Evolutionary conservation across 2,329 filamentous ascomycete genomes (phyloP), one percentile per base, ranked within the genome.

Genomic region (Cercospora sp.): DNA sequence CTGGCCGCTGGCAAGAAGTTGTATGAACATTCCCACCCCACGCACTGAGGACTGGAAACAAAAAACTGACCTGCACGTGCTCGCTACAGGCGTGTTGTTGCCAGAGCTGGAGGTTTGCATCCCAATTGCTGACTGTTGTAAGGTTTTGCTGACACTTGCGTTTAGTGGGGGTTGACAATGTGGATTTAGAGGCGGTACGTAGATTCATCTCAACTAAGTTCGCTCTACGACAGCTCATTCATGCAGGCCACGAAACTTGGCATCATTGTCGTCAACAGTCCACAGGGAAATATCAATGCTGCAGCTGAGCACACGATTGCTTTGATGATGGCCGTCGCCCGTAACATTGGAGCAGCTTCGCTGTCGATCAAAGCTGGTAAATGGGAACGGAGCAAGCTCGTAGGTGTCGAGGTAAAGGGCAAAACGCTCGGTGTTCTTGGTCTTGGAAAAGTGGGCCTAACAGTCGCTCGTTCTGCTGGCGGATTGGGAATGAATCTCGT

Each of bases 211-310:
- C 13, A 57, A 16, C 12, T n/a, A 30, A 6, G 6, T 26, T 28
- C 18, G 4, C 12, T 28, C 21, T 12, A 34, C 10, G 8, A 18
- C 34, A 26, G 37, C 32, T 28, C 59, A 61, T 16, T 28, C 5
- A 16, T n/a, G 18, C 59, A 61, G 59, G 91, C 91, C 2, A 94
- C 91, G 0, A 84, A 86, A 45, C 83, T 88, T 64, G 92, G 92
- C 21, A 89, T 94, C 68, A 89, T 94, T 61, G 91, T 95, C 2
- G 89, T 94, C 65, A 95, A 94, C 78, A 90, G 88, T 28, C 91
- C 92, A 0, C 87, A 87, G 18, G 92, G 92, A 1, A 95, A 95
- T 76, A 93, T 94, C 72, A 87, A 90, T 66, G 91, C 92, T 0
- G 92, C 91, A 0, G 82, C 75, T 26, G 75, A 78, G 67, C 78